These are phyloP conservation scores for Pseudogymnoascus verrucosus DNA, from an alignment of 2,329 filamentous ascomycete genomes.

Conservation along the genomic window DNA sequence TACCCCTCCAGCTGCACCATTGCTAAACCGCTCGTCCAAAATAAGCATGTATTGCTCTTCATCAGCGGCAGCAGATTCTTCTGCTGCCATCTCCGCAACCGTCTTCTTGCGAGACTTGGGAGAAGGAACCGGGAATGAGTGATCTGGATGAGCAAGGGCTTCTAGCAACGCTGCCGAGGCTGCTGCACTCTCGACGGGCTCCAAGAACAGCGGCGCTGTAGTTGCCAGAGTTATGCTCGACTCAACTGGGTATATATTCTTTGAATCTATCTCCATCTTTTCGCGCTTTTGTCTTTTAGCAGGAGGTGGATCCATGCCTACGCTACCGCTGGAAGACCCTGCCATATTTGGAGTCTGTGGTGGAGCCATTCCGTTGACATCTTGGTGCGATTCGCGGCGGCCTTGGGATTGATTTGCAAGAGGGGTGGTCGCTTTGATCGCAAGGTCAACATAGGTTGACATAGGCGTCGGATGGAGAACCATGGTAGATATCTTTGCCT, in stretches of 20 bases:
- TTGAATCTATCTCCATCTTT: slow-evolving; percentile 67
- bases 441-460: slow-evolving; percentile 66
- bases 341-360: slow-evolving; percentile 59
- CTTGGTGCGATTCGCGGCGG: slow-evolving; percentile 36
- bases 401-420: slow-evolving; percentile 33
- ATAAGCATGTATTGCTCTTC: slow-evolving; percentile 89
- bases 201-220: slow-evolving; percentile 66
- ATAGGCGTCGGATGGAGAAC: slow-evolving; percentile 80
- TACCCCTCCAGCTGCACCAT: slow-evolving; percentile 49
- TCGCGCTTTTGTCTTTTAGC: slow-evolving; percentile 62
- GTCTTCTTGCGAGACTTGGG: slow-evolving; percentile 90
- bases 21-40: slow-evolving; percentile 72
- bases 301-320: slow-evolving; percentile 43
- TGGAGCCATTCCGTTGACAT: slow-evolving; percentile 40
- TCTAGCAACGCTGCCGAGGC: slow-evolving; percentile 67
- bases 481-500: slow-evolving; percentile 63
- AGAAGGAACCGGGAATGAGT: slow-evolving; percentile 66
- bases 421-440: slow-evolving; percentile 68
- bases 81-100: slow-evolving; percentile 86
- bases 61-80: slow-evolving; percentile 83
- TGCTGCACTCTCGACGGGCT: slow-evolving; percentile 61
- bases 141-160: slow-evolving; percentile 65
- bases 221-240: slow-evolving; percentile 67
- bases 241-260: slow-evolving; percentile 67
- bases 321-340: slow-evolving; percentile 49